A percentile compares a stretch with the other conserved stretches of the same genome.
These are phyloP conservation scores for Cyclotella distinguenda DNA, from an alignment of 108 stramenopile genomes.

Conservation along the genomic window DNA sequence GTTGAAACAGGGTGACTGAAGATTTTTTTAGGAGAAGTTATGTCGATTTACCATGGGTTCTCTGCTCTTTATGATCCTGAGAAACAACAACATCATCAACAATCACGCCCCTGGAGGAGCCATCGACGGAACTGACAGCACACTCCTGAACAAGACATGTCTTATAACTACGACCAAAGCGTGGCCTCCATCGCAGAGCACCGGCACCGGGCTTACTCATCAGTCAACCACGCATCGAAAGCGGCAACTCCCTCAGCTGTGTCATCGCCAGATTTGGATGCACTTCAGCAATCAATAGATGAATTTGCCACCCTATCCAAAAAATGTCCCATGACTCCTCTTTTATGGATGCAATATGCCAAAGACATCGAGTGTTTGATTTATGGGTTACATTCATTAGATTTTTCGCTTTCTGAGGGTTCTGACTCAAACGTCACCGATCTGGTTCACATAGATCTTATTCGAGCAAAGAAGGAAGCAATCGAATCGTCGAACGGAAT, in stretches of 20 bases:
- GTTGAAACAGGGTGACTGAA: too few relatives aligned
- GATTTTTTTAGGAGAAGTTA: too few relatives aligned
- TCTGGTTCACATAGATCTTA: slow-evolving; percentile 11
- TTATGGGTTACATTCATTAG: slow-evolving; percentile 30
- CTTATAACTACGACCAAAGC: slow-evolving; percentile 52
- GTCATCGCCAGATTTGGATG: slow-evolving; percentile 41
- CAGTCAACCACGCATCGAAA: background rate
- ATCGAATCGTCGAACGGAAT: slow-evolving; percentile 52
- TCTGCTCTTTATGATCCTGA: too few relatives aligned
- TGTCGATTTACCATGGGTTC: too few relatives aligned
- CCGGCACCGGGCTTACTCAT: slow-evolving; percentile 34
- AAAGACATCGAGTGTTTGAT: slow-evolving; percentile 55
- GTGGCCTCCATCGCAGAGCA: slow-evolving; percentile 39
- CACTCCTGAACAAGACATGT: slow-evolving; percentile 19
- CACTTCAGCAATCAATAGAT: slow-evolving; percentile 49
- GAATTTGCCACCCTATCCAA: slow-evolving; percentile 44
- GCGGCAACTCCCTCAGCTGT: slow-evolving; percentile 3
- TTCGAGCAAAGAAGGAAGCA: slow-evolving; percentile 47
- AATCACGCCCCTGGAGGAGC: too few relatives aligned
- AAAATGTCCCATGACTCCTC: slow-evolving; percentile 86
- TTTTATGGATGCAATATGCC: slow-evolving; percentile 88
- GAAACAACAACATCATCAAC: too few relatives aligned
- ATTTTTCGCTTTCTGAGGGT: background rate
- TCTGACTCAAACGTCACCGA: slow-evolving; percentile 2
- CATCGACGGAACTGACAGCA: too few relatives aligned